These are phyloP conservation scores for Antitrichia curtipendula DNA, from an alignment of 225 moss, liverwort and hornwort species.

Conservation along the genomic window DNA sequence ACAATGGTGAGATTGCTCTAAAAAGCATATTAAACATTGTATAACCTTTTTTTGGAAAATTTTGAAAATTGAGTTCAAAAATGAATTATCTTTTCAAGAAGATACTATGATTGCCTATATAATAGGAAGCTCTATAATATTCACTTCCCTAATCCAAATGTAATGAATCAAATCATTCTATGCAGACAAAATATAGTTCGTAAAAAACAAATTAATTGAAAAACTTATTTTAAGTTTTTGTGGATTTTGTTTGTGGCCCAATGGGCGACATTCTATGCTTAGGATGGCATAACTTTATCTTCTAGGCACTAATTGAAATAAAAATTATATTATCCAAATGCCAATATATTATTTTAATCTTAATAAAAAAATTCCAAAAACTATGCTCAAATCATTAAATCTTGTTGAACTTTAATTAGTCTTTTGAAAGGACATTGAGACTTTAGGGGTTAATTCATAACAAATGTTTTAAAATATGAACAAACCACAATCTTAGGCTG, in stretches of 20 bases:
- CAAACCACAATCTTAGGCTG: rapidly evolving
- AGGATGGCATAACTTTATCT: not conserved
- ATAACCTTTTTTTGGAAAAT: not conserved
- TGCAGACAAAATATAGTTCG: not conserved
- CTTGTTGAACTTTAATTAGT: not conserved
- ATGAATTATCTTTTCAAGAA: not conserved
- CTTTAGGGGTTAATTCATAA: not conserved
- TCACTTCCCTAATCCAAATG: not conserved
- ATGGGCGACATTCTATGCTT: not conserved
- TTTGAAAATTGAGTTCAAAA: not conserved
- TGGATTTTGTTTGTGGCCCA: rapidly evolving
- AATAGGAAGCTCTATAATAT: not conserved
- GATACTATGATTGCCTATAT: rapidly evolving
- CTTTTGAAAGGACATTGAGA: rapidly evolving
- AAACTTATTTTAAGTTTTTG: not conserved
- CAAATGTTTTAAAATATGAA: not conserved
- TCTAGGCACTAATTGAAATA: rapidly evolving
- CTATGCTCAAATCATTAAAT: not conserved
- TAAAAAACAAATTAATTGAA: not conserved
- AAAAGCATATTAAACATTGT: not conserved
- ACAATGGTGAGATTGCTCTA: not conserved
- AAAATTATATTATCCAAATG: not conserved
- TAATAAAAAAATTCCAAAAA: not conserved
- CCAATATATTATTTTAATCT: not conserved
- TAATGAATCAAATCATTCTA: not conserved